These are phyloP conservation scores for Hypomyces rosellus DNA, from an alignment of 2,329 filamentous ascomycete genomes.

Conservation along the genomic window DNA sequence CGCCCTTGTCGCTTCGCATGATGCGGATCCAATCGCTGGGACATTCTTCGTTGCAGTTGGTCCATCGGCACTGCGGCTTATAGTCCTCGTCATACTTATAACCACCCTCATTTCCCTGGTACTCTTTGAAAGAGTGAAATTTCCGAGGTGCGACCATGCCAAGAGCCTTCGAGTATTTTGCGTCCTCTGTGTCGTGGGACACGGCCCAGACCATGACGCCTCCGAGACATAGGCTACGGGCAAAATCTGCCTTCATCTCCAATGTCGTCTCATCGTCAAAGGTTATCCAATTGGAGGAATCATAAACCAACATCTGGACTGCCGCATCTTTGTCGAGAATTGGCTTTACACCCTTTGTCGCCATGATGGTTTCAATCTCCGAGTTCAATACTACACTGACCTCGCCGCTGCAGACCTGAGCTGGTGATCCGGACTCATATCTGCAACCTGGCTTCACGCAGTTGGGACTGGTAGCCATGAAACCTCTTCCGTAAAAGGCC, in stretches of 20 bases:
- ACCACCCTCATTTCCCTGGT: too few relatives aligned
- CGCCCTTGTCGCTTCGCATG: too few relatives aligned
- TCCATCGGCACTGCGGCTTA: too few relatives aligned
- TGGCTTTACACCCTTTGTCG: constrained; percentile 9
- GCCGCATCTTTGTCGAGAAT: constrained; percentile 20
- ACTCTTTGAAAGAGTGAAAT: too few relatives aligned
- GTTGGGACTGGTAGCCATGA: neutral
- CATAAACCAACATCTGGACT: constrained; percentile 27
- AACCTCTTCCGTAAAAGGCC: constrained; percentile 37
- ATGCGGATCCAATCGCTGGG: too few relatives aligned
- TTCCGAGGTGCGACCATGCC: too few relatives aligned
- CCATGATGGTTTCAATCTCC: constrained; percentile 27
- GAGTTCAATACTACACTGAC: constrained; percentile 23
- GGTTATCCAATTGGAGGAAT: constrained; percentile 19
- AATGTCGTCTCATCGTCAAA: neutral
- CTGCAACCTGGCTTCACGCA: neutral
- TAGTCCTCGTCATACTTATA: too few relatives aligned
- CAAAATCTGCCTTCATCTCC: neutral
- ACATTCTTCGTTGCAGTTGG: too few relatives aligned
- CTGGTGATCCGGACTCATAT: constrained; percentile 14
- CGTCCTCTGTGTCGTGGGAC: too few relatives aligned
- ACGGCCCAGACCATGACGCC: too few relatives aligned
- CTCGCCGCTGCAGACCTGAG: constrained; percentile 23
- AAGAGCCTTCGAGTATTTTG: too few relatives aligned
- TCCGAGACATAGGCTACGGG: neutral